These are phyloP conservation scores for Harrya chromipes DNA, from an alignment of 768 basidiomycete genomes.

Conservation along the genomic window DNA sequence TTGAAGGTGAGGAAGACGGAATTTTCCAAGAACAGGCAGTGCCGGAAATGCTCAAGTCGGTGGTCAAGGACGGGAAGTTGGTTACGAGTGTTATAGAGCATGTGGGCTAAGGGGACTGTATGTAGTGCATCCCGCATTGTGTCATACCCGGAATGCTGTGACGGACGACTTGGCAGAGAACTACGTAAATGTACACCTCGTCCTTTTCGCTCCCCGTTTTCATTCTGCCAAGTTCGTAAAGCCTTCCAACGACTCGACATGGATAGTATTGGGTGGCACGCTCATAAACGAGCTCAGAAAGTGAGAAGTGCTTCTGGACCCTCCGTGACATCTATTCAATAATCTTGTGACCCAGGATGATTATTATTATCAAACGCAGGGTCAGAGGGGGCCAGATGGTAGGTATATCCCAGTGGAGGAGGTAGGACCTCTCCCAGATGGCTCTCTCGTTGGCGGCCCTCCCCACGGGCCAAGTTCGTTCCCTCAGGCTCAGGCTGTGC, in stretches of 20 bases:
- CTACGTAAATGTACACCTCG: neutral
- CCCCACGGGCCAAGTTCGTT: conserved; percentile 18
- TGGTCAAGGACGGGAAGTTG: conserved; percentile 76
- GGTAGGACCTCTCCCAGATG: conserved; percentile 58
- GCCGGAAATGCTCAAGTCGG: conserved; percentile 94
- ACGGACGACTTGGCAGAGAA: no score
- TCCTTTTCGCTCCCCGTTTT: no score
- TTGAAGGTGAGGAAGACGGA: conserved; percentile 87
- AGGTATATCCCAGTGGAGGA: conserved; percentile 54
- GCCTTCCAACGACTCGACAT: conserved; percentile 33
- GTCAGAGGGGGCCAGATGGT: conserved; percentile 47
- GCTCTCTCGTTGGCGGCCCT: conserved; percentile 55
- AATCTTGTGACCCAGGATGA: conserved; percentile 31
- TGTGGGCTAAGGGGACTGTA: conserved; percentile 44
- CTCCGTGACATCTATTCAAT: neutral
- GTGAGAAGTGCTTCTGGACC: conserved; percentile 30
- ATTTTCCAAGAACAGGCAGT: conserved; percentile 86
- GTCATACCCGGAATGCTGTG: neutral
- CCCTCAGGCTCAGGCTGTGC: conserved; percentile 28
- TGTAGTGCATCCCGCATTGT: no score
- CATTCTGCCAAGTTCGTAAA: neutral
- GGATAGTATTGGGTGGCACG: conserved; percentile 80
- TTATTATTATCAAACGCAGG: conserved; percentile 20
- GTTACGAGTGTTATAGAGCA: conserved; percentile 91
- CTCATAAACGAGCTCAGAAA: conserved; percentile 57